Base-by-base conservation (phyloP, 139 green algal species). In the Chlamydomonas schloesseri region DNA sequence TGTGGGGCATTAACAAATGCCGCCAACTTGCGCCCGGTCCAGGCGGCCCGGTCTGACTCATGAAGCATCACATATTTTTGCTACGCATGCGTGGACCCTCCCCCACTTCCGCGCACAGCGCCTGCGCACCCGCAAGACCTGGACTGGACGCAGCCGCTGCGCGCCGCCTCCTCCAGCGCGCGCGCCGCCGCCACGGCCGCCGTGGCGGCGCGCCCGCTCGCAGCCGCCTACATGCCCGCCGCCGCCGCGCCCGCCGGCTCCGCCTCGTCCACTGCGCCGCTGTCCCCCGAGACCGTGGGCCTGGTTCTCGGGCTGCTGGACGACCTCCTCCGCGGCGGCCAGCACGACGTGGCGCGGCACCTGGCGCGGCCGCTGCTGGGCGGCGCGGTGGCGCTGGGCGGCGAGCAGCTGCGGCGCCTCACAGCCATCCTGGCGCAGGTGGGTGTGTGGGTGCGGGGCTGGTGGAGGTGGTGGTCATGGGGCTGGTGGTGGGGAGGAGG, bases 111-210 rank as follows among this genome's bases (percentile, higher is more conserved):
- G n/a, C n/a, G n/a, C 65, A 50, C 84, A 89, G 84, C 73, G 29
- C 65, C 71, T 2, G 64, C 84, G 3, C 75, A 89, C 74, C 50
- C 65, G 2, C 82, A 83, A 15, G 88, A 91, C 60, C 76, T 91
- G 47, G 88, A 91, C 82, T 91, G 88, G 88, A 87, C 81, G 47
- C 46, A 76, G 71, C 88, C 88, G n/a, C 82, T 91, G 58, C 33
- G 86, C 29, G 47, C 53, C 62, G 37, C 71, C 33, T 60, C 37
- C 79, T 36, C 28, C 78, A 73, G 58, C 62, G 78, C 64, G 42
- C 34, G 36, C 23, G 71, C 71, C 18, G 71, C 73, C 28, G 78
- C 70, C 58, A 71, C 73, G 0, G 64, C 79, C 1, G 50, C 71
- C 26, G 64, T 64, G 36, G 71, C 55, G 62, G 67, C 79, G 73